A percentile compares a stretch with the other conserved stretches of the same genome.
Evolutionary conservation across 805 yeast species (phyloP).

Genomic region (Jamesozyma spencerorum): DNA sequence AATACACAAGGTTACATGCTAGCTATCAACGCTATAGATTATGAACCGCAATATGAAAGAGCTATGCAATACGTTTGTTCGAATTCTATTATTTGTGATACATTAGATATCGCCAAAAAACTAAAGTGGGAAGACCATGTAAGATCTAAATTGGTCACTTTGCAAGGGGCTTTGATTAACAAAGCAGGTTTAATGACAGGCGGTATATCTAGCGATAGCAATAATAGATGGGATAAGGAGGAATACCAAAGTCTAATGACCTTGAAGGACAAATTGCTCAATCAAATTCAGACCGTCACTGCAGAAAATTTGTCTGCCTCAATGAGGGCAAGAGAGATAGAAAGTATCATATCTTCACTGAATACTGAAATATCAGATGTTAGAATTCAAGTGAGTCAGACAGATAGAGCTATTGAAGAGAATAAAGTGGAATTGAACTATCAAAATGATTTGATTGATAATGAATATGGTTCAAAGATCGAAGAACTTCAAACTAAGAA

Average conservation of each 20-base stretch:
- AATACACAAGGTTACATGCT: conserved; percentile 31
- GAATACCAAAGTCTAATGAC: conserved; percentile 48
- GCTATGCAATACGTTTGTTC: conserved; percentile 79
- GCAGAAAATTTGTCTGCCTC: conserved; percentile 41
- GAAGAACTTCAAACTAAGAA: conserved; percentile 19
- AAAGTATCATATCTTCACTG: conserved; percentile 44
- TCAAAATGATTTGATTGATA: conserved; percentile 30
- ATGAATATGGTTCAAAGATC: conserved; percentile 25
- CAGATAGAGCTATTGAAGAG: conserved; percentile 39
- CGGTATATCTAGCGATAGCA: conserved; percentile 47
- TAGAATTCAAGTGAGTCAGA: conserved; percentile 37
- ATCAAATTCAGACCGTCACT: conserved; percentile 36
- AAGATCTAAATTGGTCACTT: conserved; percentile 61
- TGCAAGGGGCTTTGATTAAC: conserved; percentile 79
- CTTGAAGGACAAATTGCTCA: conserved; percentile 41
- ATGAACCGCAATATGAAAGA: conserved; percentile 55
- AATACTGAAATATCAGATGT: conserved; percentile 38
- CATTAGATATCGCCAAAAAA: conserved; percentile 54
- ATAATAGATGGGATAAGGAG: conserved; percentile 63
- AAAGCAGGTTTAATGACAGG: conserved; percentile 90
- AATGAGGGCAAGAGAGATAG: conserved; percentile 44
- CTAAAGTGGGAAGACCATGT: conserved; percentile 58
- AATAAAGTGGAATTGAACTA: conserved; percentile 43
- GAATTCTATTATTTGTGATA: conserved; percentile 69
- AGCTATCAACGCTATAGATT: conserved; percentile 61